Evolutionary conservation across 345 rosid species (phyloP), one percentile per base, ranked within the genome.

Genomic region (Salix brachista): DNA sequence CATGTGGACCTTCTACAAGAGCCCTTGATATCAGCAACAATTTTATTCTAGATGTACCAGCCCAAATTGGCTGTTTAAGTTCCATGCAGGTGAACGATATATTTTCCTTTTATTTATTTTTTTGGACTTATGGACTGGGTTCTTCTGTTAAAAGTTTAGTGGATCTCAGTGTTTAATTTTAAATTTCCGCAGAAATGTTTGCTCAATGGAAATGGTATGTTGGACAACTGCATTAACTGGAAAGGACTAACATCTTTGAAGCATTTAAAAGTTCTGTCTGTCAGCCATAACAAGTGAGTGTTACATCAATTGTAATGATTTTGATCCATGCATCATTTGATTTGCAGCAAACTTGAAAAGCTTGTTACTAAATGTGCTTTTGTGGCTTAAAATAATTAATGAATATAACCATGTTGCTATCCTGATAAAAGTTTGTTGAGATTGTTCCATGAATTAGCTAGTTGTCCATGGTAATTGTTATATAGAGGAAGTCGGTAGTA

Each of bases 21-120:
- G 86, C 91, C 73, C 85, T 93, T 61, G 92, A 91, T 79, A n/a
- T 90, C 67, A 86, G 89, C 48, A 89, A 88, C 84, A 95, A 93
- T 74, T 75, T 54, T 71, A 85, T 95, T 81, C 86, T 80, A 54
- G 80, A 70, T 71, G 80, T 93, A 69, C 92, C 99, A 26, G 52
- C 61, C 60, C 82, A 77, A 75, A 85, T 95, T 78, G 80, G 88
- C 66, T 78, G 83, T 61, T 81, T 95, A 77, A 86, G 71, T 74
- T 86, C 86, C 68, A 32, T 91, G 78, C 91, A 86, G 90, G 93
- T 88, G 74, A 64, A 79, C 72, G 42, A 41, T 78, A 71, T 67
- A 42, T 70, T 23, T 28, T 17, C 37, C 66, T 69, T 54, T 60
- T 39, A 23, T 42, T 44, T 61, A 67, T 71, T 36, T 73, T 65